A percentile compares a stretch with the other conserved stretches of the same genome.
Evolutionary conservation across 2,329 filamentous ascomycete genomes (phyloP).

Genomic region (Pseudocercospora fijiensis): DNA sequence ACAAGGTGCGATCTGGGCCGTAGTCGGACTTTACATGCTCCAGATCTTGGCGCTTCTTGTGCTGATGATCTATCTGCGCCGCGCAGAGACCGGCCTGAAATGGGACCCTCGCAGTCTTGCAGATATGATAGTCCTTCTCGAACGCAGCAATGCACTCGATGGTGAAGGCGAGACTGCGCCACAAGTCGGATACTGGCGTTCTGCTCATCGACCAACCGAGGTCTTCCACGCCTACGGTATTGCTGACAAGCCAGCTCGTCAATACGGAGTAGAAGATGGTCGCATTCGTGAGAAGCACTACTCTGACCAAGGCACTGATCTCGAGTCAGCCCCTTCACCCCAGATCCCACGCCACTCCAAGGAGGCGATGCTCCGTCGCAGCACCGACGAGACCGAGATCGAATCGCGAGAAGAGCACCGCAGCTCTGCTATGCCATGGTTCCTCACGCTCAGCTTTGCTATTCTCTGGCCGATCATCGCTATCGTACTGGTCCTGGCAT

Average conservation of each 20-base stretch:
- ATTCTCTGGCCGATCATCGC: constrained; percentile 63
- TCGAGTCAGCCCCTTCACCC: constrained; percentile 29
- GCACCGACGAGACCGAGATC: background rate
- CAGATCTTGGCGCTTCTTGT: constrained; percentile 59
- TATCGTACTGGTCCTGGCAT: constrained; percentile 63
- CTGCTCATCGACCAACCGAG: constrained; percentile 61
- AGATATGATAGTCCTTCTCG: constrained; percentile 74
- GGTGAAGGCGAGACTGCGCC: constrained; percentile 56
- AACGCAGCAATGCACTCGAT: constrained; percentile 73
- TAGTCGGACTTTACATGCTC: constrained; percentile 71
- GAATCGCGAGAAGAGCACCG: constrained; percentile 1
- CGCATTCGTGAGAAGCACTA: constrained; percentile 48
- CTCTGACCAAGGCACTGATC: constrained; percentile 34
- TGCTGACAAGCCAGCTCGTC: constrained; percentile 52
- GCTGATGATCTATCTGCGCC: constrained; percentile 58
- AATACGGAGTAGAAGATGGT: constrained; percentile 53
- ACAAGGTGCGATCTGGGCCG: constrained; percentile 73
- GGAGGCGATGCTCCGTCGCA: constrained; percentile 33
- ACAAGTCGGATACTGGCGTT: constrained; percentile 81
- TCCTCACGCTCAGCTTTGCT: constrained; percentile 66
- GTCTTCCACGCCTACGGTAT: constrained; percentile 81
- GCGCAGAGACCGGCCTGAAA: constrained; percentile 66
- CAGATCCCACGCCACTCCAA: constrained; percentile 47
- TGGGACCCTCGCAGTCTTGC: constrained; percentile 85
- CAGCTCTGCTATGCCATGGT: constrained; percentile 62